These are phyloP conservation scores for Wickerhamiella australiensis DNA, from an alignment of 805 yeast genomes.

Conservation along the genomic window DNA sequence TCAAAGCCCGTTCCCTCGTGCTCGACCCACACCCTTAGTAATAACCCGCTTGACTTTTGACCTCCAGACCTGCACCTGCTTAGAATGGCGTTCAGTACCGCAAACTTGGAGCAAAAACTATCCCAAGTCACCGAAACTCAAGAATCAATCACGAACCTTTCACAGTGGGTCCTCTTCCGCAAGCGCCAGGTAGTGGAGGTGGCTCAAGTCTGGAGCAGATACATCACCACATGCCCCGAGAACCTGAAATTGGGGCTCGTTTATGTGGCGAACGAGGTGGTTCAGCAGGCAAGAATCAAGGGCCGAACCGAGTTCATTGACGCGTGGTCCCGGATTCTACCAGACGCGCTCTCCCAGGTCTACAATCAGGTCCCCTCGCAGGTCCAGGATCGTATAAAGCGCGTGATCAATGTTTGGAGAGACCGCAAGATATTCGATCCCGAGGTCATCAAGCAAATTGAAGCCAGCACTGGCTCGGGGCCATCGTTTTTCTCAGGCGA, in stretches of 20 bases:
- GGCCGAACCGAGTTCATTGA: conserved; percentile 44
- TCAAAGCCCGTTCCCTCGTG: too few species aligned
- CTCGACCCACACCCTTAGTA: neutral
- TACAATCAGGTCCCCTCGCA: conserved; percentile 32
- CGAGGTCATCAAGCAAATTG: conserved; percentile 27
- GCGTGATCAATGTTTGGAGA: conserved; percentile 56
- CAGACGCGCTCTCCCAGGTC: conserved; percentile 29
- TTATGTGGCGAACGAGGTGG: conserved; percentile 68
- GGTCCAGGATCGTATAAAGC: conserved; percentile 40
- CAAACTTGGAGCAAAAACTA: conserved; percentile 22
- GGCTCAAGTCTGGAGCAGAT: conserved; percentile 41
- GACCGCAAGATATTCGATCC: conserved; percentile 42
- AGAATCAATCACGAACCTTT: conserved; percentile 59
- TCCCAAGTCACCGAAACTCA: conserved; percentile 44
- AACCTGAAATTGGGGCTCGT: conserved; percentile 44
- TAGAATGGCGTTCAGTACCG: conserved; percentile 22
- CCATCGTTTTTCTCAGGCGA: conserved; percentile 2
- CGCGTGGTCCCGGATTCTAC: conserved; percentile 41
- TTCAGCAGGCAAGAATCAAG: conserved; percentile 62
- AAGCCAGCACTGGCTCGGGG: conserved; percentile 16
- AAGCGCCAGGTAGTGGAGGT: conserved; percentile 43
- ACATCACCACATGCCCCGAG: conserved; percentile 27
- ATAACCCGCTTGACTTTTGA: neutral
- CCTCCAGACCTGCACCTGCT: neutral
- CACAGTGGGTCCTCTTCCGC: conserved; percentile 62